These are phyloP conservation scores for Hibiscus mutabilis DNA, from an alignment of 345 rosid genomes.

Conservation along the genomic window DNA sequence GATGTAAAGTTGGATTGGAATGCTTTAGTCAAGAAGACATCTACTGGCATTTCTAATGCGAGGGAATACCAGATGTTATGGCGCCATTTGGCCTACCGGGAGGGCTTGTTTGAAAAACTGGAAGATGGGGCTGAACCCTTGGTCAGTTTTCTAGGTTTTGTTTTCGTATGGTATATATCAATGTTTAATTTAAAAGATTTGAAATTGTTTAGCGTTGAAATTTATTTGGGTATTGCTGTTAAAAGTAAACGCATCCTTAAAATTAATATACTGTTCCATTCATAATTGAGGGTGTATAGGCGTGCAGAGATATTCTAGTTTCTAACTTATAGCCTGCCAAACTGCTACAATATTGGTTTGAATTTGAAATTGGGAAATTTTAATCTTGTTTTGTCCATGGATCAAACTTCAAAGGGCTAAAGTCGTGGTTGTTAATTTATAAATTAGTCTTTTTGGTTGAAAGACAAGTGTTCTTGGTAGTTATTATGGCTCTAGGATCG, in stretches of 20 bases:
- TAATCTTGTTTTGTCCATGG: not conserved
- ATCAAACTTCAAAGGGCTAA: not conserved
- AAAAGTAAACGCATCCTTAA: not conserved
- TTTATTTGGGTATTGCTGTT: not conserved
- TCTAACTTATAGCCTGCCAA: not conserved
- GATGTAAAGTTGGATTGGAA: constrained; percentile 55
- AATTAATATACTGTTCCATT: not conserved
- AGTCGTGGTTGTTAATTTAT: not conserved
- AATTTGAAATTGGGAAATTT: not conserved
- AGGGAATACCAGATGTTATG: constrained; percentile 84
- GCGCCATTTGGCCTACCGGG: constrained; percentile 85
- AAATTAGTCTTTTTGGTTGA: not conserved
- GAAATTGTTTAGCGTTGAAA: not conserved
- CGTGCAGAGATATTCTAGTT: not conserved
- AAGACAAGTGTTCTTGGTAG: not conserved
- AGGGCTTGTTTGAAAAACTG: constrained; percentile 34
- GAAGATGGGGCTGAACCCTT: constrained; percentile 47
- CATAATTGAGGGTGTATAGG: not conserved
- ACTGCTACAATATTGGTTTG: not conserved
- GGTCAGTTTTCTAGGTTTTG: constrained; percentile 28
- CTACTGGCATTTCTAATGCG: constrained; percentile 62
- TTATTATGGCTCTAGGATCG: not conserved
- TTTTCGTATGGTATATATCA: not conserved
- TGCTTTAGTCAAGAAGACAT: constrained; percentile 50
- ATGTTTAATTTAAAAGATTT: not conserved